phyloP scores from a whole-genome alignment of 2,329 filamentous ascomycete species.

The Aspergillus terreus region DNA sequence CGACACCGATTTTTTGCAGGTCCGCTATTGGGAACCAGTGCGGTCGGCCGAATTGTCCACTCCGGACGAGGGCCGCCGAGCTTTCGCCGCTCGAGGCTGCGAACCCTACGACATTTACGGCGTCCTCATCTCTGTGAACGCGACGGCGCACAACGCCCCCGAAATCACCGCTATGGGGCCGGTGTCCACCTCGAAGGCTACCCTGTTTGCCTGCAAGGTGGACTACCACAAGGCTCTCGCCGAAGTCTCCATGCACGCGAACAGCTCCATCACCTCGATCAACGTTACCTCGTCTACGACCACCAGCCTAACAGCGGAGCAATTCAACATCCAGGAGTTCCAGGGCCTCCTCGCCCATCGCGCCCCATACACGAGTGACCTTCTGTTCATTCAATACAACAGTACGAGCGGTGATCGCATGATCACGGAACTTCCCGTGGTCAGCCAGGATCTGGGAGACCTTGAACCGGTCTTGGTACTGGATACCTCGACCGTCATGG shows the following conservation, averaged over 20 bases:
- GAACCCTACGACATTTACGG: conserved; percentile 31
- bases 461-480: conserved; percentile 26
- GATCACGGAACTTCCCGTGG: conserved; percentile 28
- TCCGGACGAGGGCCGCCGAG: conserved; percentile 11
- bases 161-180: conserved; percentile 7
- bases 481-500: conserved; percentile 28
- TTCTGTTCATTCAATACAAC: conserved; percentile 29
- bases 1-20: conserved; percentile 26
- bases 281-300: conserved; percentile 17
- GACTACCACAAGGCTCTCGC: conserved; percentile 27
- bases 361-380: conserved; percentile 31
- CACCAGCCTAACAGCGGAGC: conserved; percentile 12
- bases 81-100: conserved; percentile 25
- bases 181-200: conserved; percentile 22
- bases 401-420: conserved; percentile 23
- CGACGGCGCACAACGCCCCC: conserved; percentile 10
- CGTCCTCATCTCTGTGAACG: conserved; percentile 29
- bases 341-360: conserved; percentile 27
- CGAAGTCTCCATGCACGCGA: conserved; percentile 29
- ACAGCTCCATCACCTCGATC: conserved; percentile 30
- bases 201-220: conserved; percentile 31
- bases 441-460: conserved; percentile 29
- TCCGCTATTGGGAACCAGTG: conserved; percentile 34
- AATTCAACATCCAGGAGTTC: conserved; percentile 31
- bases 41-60: conserved; percentile 11